Conservation (phyloP, 768 basidiomycete species). For the Jaapia argillacea region DNA sequence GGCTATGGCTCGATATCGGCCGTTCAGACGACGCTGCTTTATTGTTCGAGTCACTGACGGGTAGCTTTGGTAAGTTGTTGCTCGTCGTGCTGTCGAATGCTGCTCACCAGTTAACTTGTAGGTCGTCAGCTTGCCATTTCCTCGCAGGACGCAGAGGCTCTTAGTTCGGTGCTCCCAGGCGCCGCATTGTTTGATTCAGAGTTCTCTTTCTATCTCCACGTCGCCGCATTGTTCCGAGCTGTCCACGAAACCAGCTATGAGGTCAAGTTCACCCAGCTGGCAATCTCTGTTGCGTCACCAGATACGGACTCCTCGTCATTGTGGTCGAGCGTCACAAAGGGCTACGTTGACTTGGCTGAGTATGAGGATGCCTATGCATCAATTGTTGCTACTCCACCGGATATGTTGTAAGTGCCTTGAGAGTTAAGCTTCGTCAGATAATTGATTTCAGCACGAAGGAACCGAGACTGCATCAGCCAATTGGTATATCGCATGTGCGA, state of each 20-base stretch:
- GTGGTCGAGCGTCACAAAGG: slow-evolving; percentile 73
- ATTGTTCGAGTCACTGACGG: slow-evolving; percentile 65
- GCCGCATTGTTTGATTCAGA: slow-evolving; percentile 46
- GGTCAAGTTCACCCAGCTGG: slow-evolving; percentile 67
- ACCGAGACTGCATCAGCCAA: slow-evolving; percentile 71
- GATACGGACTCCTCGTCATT: slow-evolving; percentile 52
- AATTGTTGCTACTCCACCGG: slow-evolving; percentile 63
- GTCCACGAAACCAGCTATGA: slow-evolving; percentile 46
- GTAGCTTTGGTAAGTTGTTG: slow-evolving; percentile 58
- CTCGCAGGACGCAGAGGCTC: no score
- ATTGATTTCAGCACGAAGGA: slow-evolving; percentile 33
- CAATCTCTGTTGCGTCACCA: slow-evolving; percentile 57
- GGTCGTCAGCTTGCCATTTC: slow-evolving; percentile 35
- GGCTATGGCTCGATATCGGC: slow-evolving; percentile 55
- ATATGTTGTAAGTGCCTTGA: slow-evolving; percentile 56
- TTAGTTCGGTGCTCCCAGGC: slow-evolving; percentile 60
- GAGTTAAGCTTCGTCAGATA: neutral
- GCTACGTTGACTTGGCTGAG: slow-evolving; percentile 57
- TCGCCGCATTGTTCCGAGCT: slow-evolving; percentile 63
- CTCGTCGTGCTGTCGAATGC: slow-evolving; percentile 7
- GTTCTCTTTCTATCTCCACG: slow-evolving; percentile 71
- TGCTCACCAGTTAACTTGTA: slow-evolving; percentile 3
- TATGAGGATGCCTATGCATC: slow-evolving; percentile 87
- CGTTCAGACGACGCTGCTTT: slow-evolving; percentile 65
- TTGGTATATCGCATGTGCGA: slow-evolving; percentile 92